phyloP scores from a whole-genome alignment of 176 grass and related monocot species.

The Rhynchospora breviuscula region DNA sequence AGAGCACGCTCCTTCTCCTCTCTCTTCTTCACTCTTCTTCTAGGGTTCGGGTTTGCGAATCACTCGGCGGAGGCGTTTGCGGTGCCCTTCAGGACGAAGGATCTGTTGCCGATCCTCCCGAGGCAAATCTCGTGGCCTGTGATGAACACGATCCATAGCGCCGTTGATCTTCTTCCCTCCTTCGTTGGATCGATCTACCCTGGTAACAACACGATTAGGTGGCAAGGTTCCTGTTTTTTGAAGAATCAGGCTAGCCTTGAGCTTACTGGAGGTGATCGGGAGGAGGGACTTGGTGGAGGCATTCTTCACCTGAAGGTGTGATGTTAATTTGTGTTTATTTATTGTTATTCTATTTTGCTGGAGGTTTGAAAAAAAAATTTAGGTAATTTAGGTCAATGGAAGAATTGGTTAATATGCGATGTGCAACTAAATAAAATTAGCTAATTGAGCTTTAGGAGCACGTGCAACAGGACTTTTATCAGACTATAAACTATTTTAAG shows the following conservation, averaged over 20 bases:
- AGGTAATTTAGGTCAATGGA: not conserved
- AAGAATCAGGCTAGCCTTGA: constrained; percentile 65
- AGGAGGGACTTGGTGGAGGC: constrained; percentile 50
- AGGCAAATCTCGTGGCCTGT: constrained; percentile 84
- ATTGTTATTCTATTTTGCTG: not conserved
- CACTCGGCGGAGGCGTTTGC: constrained; percentile 29
- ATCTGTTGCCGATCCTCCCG: constrained; percentile 82
- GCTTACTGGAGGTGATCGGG: constrained; percentile 51
- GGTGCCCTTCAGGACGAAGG: constrained; percentile 63
- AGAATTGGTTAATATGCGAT: not conserved
- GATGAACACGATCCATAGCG: constrained; percentile 79
- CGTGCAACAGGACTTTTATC: no score
- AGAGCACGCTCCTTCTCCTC: not conserved
- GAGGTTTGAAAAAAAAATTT: not conserved
- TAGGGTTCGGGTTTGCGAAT: constrained; percentile 7
- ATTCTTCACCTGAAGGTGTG: constrained; percentile 65
- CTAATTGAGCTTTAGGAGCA: not conserved
- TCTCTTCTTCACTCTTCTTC: constrained; percentile 4
- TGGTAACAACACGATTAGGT: constrained; percentile 28
- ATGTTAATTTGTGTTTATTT: not conserved
- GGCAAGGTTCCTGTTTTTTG: constrained; percentile 77
- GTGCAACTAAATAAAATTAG: no score
- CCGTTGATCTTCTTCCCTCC: constrained; percentile 79
- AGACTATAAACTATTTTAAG: no score
- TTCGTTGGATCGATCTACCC: constrained; percentile 67